Base-by-base conservation (phyloP, 495 filamentous ascomycete species). In the Cairneyella variabilis region DNA sequence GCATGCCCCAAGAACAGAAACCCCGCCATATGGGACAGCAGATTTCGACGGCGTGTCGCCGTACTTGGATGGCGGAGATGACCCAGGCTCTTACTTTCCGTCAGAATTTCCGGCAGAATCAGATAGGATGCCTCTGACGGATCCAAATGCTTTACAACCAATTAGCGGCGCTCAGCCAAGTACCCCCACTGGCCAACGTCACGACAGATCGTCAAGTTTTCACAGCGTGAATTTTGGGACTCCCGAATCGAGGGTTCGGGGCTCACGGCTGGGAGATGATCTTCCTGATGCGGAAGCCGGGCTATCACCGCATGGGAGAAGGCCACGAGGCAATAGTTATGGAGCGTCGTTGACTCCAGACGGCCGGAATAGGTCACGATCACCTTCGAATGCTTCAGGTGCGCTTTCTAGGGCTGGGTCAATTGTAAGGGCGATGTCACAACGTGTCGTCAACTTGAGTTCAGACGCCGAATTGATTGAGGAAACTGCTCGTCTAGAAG, bases 361-460 rank as follows among this genome's bases (percentile, higher is more conserved):
- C 28, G 72, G 74, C 23, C 61, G 65, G 32, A 67, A 67, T 26
- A 62, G 75, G 52, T 96, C 91, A 3, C 76, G 83, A 3, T 83
- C 83, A n/a, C 62, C 62, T 65, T 63, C 52, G 51, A 56, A 41
- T 70, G 77, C 39, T 69, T 73, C 23, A 64, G 74, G 22, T 71
- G 80, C 8, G 79, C 76, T 44, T 80, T 85, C 37, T 83, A 76
- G 89, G 59, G 89, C 93, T 49, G 88, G 91, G 27, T 95, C 91
- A 3, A 93, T 97, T 62, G 85, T 99, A 69, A 87, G 91, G 59
- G 91, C 91, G 59, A 95, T 97, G 83, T 97, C 95, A 17, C 90
- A 96, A 70, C 90, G 93, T 68, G 90, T 99, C 51, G 93, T 97
- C 62, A 97, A 96, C 65, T 75, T 99, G 53, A 95, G 92, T 71